Evolutionary conservation across 768 basidiomycete species (phyloP).

Genomic region (Dacryopinax spathularia): DNA sequence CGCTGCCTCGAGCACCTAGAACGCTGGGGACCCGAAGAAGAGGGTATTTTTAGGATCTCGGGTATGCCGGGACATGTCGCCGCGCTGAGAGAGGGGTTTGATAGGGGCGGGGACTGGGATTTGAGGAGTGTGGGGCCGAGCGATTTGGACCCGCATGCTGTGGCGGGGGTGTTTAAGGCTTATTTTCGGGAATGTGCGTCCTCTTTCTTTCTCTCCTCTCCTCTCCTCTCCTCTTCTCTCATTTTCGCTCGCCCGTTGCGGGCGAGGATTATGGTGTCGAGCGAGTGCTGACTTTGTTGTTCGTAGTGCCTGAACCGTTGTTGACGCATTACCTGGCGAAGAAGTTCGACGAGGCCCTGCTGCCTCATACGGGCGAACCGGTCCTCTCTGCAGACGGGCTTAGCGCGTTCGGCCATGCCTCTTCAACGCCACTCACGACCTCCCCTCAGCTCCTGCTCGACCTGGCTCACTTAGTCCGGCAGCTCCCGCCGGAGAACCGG

Average conservation of each 20-base stretch:
- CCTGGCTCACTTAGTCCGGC: constrained; percentile 47
- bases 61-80: constrained; percentile 71
- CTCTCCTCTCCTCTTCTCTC: too few species aligned
- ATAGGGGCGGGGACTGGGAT: constrained; percentile 77
- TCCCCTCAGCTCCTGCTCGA: constrained; percentile 44
- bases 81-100: constrained; percentile 65
- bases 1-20: constrained; percentile 72
- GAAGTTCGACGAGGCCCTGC: constrained; percentile 65
- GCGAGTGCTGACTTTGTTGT: constrained; percentile 6
- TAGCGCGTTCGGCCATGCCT: constrained; percentile 30
- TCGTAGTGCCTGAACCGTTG: constrained; percentile 73
- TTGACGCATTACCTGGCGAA: constrained; percentile 57
- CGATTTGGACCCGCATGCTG: constrained; percentile 88
- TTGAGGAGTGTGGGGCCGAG: constrained; percentile 62
- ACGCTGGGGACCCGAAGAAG: constrained; percentile 72
- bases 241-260: too few species aligned
- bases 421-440: constrained; percentile 45
- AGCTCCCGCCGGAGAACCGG: constrained; percentile 64
- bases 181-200: constrained; percentile 81
- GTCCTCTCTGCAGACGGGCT: not conserved
- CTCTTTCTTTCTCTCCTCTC: constrained; percentile 6
- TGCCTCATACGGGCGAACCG: constrained; percentile 31
- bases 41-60: constrained; percentile 72
- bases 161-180: constrained; percentile 83
- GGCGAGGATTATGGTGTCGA: too few species aligned